Conservation (phyloP, 2,329 filamentous ascomycete genomes). For the Neofusicoccum ribis region DNA sequence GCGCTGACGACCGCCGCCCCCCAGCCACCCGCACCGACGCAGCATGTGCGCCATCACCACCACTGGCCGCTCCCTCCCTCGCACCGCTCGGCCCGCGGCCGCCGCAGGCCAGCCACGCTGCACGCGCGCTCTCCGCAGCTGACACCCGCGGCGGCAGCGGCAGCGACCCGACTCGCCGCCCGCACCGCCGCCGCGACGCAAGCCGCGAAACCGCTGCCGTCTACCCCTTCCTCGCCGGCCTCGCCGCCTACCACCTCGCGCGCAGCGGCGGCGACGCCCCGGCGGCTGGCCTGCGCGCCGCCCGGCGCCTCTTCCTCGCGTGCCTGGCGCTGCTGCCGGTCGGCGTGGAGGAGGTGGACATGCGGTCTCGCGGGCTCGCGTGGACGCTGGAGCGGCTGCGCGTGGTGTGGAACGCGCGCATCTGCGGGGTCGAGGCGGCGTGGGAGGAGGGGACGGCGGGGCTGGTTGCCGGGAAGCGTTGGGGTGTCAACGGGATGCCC, state of each 20-base stretch:
- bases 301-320: not conserved
- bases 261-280: not conserved
- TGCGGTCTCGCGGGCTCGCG: not conserved
- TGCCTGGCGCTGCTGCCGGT: not conserved
- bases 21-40: not conserved
- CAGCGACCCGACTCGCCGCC: not conserved
- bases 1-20: not conserved
- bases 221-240: conserved; percentile 12
- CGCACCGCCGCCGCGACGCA: not conserved
- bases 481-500: conserved; percentile 5
- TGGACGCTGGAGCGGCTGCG: conserved; percentile 10
- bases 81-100: not conserved
- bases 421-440: not conserved
- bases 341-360: not conserved
- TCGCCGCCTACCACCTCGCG: conserved; percentile 7
- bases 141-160: too few species aligned
- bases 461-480: not conserved
- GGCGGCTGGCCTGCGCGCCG: not conserved
- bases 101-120: not conserved
- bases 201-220: not conserved
- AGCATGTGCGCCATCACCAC: not conserved
- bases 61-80: not conserved
- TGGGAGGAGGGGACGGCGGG: not conserved
- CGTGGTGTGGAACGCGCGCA: conserved; percentile 12
- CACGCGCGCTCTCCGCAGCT: not conserved